Conservation (phyloP, 768 basidiomycete species). For the Boletus rubroflammeus region DNA sequence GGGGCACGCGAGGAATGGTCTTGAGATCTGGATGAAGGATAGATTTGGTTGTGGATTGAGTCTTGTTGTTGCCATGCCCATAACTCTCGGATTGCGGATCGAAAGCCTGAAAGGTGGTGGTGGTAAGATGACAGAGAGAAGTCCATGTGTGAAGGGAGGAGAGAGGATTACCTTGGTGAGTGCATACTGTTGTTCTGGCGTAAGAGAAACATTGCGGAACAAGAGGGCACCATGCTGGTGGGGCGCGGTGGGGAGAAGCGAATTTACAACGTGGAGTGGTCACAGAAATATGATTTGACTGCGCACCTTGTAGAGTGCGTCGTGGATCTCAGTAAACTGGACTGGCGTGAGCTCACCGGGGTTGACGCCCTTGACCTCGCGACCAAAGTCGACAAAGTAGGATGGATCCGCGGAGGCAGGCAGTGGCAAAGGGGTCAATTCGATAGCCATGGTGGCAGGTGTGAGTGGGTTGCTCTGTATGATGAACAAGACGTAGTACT, state of each 20-base stretch:
- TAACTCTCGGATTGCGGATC: conserved; percentile 62
- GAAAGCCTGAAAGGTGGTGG: conserved; percentile 56
- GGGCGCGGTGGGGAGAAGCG: neutral
- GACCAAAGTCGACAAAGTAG: conserved; percentile 69
- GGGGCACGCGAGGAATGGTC: conserved; percentile 83
- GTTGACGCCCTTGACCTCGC: conserved; percentile 70
- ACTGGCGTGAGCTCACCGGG: conserved; percentile 59
- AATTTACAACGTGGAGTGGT: neutral
- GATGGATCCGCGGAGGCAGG: conserved; percentile 68
- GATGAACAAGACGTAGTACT: neutral
- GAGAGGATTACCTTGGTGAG: conserved; percentile 64
- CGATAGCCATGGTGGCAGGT: conserved; percentile 61
- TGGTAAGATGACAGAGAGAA: neutral
- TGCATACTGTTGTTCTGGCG: conserved; percentile 81
- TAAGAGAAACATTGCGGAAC: conserved; percentile 64
- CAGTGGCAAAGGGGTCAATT: conserved; percentile 61
- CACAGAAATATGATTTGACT: neutral
- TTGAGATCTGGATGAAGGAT: conserved; percentile 88
- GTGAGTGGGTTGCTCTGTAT: neutral
- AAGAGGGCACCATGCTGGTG: conserved; percentile 66
- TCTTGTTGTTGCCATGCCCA: conserved; percentile 90
- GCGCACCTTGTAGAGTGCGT: conserved; percentile 72
- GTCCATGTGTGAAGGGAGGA: neutral
- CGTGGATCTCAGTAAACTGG: conserved; percentile 62
- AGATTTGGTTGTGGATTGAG: conserved; percentile 65